Evolutionary conservation across 345 rosid species (phyloP).

Genomic region (Viola odorata): DNA sequence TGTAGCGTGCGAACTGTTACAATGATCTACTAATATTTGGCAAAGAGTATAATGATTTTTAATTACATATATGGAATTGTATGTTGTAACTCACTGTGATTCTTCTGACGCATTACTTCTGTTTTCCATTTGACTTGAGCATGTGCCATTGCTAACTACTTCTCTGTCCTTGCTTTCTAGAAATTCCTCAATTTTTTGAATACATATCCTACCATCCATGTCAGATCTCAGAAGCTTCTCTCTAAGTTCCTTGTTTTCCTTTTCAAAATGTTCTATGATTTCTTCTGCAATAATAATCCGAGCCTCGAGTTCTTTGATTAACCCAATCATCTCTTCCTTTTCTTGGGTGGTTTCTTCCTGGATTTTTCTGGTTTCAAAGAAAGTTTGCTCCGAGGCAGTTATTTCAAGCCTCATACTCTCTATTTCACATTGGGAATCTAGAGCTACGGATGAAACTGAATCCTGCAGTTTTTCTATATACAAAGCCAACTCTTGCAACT

Average conservation of each 20-base stretch:
- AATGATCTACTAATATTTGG: too few relatives aligned
- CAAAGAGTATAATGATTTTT: slow-evolving; percentile 8
- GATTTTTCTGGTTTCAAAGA: slow-evolving; percentile 43
- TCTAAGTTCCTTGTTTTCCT: slow-evolving; percentile 51
- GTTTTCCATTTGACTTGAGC: slow-evolving; percentile 20
- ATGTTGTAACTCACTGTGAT: slow-evolving; percentile 27
- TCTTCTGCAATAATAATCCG: slow-evolving; percentile 38
- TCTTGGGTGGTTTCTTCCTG: slow-evolving; percentile 49
- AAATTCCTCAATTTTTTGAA: slow-evolving; percentile 35
- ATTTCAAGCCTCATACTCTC: slow-evolving; percentile 81
- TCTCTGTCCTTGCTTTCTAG: slow-evolving; percentile 27
- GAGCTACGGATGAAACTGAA: slow-evolving; percentile 45
- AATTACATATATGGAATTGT: slow-evolving; percentile 12
- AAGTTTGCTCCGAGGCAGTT: slow-evolving; percentile 50
- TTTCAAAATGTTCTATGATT: slow-evolving; percentile 30
- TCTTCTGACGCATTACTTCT: slow-evolving; percentile 18
- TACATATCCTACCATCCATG: slow-evolving; percentile 22
- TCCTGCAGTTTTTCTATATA: slow-evolving; percentile 67
- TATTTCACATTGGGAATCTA: slow-evolving; percentile 76
- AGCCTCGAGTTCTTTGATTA: slow-evolving; percentile 45
- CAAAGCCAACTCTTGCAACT: slow-evolving; percentile 41
- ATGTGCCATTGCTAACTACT: slow-evolving; percentile 18
- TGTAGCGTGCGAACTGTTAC: too few relatives aligned
- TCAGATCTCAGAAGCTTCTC: slow-evolving; percentile 32
- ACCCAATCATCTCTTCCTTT: slow-evolving; percentile 34